Conservation (phyloP, 352 stramenopile genomes). For the Elongisporangium prolatum region DNA sequence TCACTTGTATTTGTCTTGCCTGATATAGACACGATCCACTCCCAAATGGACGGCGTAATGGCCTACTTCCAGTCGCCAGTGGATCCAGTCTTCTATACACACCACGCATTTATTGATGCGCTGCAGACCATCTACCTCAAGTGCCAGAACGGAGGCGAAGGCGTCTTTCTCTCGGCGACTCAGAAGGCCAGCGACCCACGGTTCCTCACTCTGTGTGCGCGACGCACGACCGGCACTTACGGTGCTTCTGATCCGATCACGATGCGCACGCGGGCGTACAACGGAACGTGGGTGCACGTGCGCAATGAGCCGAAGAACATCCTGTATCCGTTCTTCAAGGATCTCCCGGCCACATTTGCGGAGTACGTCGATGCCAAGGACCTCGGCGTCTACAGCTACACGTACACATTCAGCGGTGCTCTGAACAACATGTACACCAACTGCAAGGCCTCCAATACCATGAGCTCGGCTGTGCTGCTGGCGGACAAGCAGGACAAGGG, state of each 20-base stretch:
- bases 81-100: conserved; percentile 52
- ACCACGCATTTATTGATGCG: conserved; percentile 42
- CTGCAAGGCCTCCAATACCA: conserved; percentile 31
- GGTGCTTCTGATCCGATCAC: conserved; percentile 16
- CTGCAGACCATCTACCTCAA: conserved; percentile 52
- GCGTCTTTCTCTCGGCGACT: conserved; percentile 9
- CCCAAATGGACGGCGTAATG: conserved; percentile 36
- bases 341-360: conserved; percentile 30
- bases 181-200: conserved; percentile 28
- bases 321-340: conserved; percentile 64
- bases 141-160: conserved; percentile 34
- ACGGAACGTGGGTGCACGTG: conserved; percentile 28
- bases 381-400: conserved; percentile 54
- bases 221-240: conserved; percentile 15
- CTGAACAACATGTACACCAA: conserved; percentile 46
- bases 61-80: conserved; percentile 34
- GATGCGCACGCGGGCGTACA: conserved; percentile 13
- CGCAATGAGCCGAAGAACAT: conserved; percentile 28
- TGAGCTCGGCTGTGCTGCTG: conserved; percentile 11
- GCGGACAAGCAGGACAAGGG: not conserved
- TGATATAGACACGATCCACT: conserved; percentile 47
- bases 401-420: conserved; percentile 40
- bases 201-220: conserved; percentile 27
- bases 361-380: conserved; percentile 51
- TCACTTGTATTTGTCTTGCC: not conserved